Conservation (phyloP, 192 early-diverging fungal genomes). For the Coemansia sp. region DNA sequence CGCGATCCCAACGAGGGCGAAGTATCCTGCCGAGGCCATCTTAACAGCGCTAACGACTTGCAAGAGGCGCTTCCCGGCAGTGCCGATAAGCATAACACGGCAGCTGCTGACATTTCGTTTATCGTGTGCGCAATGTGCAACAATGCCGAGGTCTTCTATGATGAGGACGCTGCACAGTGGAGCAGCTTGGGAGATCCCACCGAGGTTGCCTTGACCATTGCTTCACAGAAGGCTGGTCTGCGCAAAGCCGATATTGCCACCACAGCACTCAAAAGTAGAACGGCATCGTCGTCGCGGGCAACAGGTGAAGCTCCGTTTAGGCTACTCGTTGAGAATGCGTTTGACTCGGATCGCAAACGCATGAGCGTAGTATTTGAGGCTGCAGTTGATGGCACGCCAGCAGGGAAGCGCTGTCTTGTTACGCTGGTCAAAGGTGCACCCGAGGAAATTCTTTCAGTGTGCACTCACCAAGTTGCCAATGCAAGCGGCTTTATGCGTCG, state of each 20-base stretch:
- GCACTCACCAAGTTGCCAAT: conserved; percentile 29
- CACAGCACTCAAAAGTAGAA: neutral
- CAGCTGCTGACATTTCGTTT: conserved; percentile 69
- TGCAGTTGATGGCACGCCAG: neutral
- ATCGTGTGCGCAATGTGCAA: conserved; percentile 85
- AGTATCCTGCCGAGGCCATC: conserved; percentile 67
- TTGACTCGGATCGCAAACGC: conserved; percentile 93
- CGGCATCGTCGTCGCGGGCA: neutral
- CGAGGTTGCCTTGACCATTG: conserved; percentile 89
- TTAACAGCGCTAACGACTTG: conserved; percentile 48
- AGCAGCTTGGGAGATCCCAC: conserved; percentile 88
- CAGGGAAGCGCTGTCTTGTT: conserved; percentile 44
- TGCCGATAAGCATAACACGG: conserved; percentile 56
- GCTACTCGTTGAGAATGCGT: conserved; percentile 76
- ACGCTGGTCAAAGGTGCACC: conserved; percentile 91
- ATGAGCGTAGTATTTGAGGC: conserved; percentile 82
- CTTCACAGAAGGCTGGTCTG: conserved; percentile 80
- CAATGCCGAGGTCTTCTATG: conserved; percentile 72
- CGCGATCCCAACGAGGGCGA: conserved; percentile 55
- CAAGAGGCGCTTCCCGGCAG: conserved; percentile 25
- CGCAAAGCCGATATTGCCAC: conserved; percentile 47
- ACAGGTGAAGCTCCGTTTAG: conserved; percentile 29
- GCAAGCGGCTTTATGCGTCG: conserved; percentile 33
- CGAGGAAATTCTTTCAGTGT: conserved; percentile 75
- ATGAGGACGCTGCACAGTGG: conserved; percentile 60